Evolutionary conservation across 495 filamentous ascomycete species (phyloP).

Genomic region (Aspergillus sclerotioniger): DNA sequence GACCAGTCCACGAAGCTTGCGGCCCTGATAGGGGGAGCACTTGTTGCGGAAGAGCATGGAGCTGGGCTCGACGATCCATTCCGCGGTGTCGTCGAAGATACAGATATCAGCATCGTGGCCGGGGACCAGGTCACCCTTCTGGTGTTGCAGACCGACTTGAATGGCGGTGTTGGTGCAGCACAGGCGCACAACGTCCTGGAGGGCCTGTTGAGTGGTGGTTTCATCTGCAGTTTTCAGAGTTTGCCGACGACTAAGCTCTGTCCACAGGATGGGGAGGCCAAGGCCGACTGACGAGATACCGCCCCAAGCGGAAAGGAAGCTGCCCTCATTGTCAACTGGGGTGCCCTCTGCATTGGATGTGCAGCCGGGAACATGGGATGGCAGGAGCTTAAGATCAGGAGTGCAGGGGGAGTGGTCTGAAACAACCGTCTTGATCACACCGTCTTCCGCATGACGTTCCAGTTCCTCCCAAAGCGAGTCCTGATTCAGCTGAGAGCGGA

Average conservation of each 20-base stretch:
- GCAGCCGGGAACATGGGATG: slow-evolving; percentile 55
- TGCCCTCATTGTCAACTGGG: slow-evolving; percentile 50
- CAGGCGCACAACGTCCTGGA: slow-evolving; percentile 78
- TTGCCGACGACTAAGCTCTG: slow-evolving; percentile 62
- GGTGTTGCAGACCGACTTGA: slow-evolving; percentile 82
- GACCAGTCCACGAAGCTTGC: slow-evolving; percentile 74
- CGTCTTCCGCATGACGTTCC: slow-evolving; percentile 56
- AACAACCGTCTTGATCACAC: slow-evolving; percentile 91
- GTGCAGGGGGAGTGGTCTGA: slow-evolving; percentile 97
- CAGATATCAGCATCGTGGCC: slow-evolving; percentile 92
- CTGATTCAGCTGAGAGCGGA: slow-evolving; percentile 79
- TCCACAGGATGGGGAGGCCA: slow-evolving; percentile 88
- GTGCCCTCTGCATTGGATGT: slow-evolving; percentile 23
- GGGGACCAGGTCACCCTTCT: slow-evolving; percentile 78
- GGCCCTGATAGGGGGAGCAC: slow-evolving; percentile 88
- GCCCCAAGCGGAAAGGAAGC: slow-evolving; percentile 96
- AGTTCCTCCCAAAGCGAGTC: slow-evolving; percentile 87
- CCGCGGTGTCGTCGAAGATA: slow-evolving; percentile 82
- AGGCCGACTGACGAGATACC: slow-evolving; percentile 93
- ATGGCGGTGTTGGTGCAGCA: slow-evolving; percentile 84
- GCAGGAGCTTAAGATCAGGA: slow-evolving; percentile 86
- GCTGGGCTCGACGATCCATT: slow-evolving; percentile 65
- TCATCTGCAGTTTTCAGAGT: slow-evolving; percentile 40
- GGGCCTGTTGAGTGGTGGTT: slow-evolving; percentile 39
- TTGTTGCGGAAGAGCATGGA: slow-evolving; percentile 95